Evolutionary conservation across 306 rosid genomes (phyloP), one percentile per base, ranked within the genome.

Genomic region (Canavalia gladiata): DNA sequence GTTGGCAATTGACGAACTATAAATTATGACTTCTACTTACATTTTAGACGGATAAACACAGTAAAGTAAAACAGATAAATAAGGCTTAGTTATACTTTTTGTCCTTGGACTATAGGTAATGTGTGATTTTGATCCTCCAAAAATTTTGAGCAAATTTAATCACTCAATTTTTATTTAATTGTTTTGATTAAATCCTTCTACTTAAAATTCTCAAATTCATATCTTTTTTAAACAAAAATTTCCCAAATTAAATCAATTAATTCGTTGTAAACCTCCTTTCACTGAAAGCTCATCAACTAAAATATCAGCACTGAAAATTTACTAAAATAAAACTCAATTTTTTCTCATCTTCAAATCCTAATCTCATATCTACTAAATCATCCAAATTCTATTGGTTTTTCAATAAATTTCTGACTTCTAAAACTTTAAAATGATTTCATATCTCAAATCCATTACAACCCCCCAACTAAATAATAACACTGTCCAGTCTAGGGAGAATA

Each of bases 1-100:
- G 6, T 67, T 39, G 63, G 5, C 35, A 80, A 37, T 8, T 47
- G 5, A 46, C 39, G 13, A 31, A 39, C 59, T 76, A n/a, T 25
- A 68, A 50, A 63, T 58, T 47, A 68, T 58, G 72, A 50, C 57
- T 68, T 57, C 72, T 55, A 5, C 64, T 77, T 33, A 66, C 28
- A 37, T 55, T 39, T 46, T 43, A 18, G 69, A 43, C 2, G 47
- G 18, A 57, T 52, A 63, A 30, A 73, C 62, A 46, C 43, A 49
- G 63, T 5, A 25, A 54, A 46, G 55, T 68, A 10, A 67, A 37
- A 43, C 10, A 75, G 43, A 25, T 65, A 41, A 68, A 68, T 4
- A n/a, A n/a, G 11, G 30, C 10, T 63, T 37, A 37, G 2, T 37
- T 7, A 46, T 7, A 7, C 30, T n/a, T 39, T 39, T 64, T 6